Evolutionary conservation across 768 basidiomycete species (phyloP).

Genomic region (Collybia mongolica): DNA sequence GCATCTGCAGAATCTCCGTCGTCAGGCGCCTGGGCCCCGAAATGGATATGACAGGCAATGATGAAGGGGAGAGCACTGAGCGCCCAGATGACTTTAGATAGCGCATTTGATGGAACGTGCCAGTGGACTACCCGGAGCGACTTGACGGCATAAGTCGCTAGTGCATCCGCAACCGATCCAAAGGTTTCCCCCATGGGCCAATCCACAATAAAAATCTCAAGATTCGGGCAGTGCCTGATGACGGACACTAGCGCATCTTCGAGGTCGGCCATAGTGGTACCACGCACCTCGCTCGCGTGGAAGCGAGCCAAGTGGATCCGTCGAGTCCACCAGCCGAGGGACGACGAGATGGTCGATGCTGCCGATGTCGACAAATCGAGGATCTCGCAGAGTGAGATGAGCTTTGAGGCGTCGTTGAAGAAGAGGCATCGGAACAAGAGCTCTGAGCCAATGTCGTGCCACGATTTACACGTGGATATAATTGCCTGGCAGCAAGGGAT

Average conservation of each 20-base stretch:
- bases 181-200: conserved; percentile 62
- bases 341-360: conserved; percentile 36
- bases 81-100: conserved; percentile 73
- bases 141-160: conserved; percentile 48
- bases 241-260: conserved; percentile 56
- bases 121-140: conserved; percentile 62
- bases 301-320: conserved; percentile 69
- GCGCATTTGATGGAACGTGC: conserved; percentile 50
- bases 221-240: conserved; percentile 66
- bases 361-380: conserved; percentile 43
- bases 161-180: conserved; percentile 61
- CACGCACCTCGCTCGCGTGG: conserved; percentile 31
- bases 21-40: conserved; percentile 34
- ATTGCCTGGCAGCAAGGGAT: conserved; percentile 49
- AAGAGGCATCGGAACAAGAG: conserved; percentile 69
- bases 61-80: conserved; percentile 60
- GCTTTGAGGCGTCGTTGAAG: conserved; percentile 57
- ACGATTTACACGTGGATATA: conserved; percentile 62
- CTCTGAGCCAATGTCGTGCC: conserved; percentile 61
- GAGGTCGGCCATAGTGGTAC: conserved; percentile 44
- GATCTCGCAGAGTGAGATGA: conserved; percentile 49
- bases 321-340: conserved; percentile 69
- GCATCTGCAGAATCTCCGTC: conserved; percentile 28
- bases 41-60: conserved; percentile 54
- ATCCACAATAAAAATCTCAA: conserved; percentile 71